Evolutionary conservation across 768 basidiomycete species (phyloP).

Genomic region (Rhizopogon vesiculosus): DNA sequence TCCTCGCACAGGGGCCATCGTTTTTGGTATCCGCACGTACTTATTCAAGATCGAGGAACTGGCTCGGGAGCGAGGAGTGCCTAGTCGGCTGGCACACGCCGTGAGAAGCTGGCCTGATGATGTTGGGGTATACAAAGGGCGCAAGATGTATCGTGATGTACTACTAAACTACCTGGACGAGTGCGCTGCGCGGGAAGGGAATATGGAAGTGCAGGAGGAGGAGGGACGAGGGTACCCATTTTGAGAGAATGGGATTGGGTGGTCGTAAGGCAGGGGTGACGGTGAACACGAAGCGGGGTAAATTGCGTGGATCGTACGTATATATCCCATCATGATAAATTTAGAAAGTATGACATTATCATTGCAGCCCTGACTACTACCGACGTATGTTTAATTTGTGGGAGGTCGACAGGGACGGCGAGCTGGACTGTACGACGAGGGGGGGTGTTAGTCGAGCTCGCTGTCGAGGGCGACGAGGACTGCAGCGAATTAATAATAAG

Average conservation of each 20-base stretch:
- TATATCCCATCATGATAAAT: neutral
- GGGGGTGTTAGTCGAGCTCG: neutral
- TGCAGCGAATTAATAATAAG: neutral
- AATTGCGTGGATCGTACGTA: neutral
- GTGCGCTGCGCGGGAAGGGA: slow-evolving; percentile 16
- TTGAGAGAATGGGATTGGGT: slow-evolving; percentile 6
- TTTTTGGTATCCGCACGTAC: slow-evolving; percentile 71
- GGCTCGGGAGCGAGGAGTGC: slow-evolving; percentile 49
- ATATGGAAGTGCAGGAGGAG: slow-evolving; percentile 5
- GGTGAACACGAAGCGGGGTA: neutral
- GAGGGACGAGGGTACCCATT: slow-evolving; percentile 8
- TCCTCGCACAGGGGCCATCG: slow-evolving; percentile 55
- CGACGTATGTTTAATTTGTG: neutral
- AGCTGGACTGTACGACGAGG: no score
- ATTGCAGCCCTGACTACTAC: neutral
- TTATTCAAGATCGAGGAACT: slow-evolving; percentile 49
- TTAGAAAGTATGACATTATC: neutral
- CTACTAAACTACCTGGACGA: slow-evolving; percentile 20
- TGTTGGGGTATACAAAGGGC: slow-evolving; percentile 33
- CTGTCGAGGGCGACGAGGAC: neutral
- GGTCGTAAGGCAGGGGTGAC: slow-evolving; percentile 5
- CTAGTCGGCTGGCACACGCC: slow-evolving; percentile 59
- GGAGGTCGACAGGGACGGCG: neutral
- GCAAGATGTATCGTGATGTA: slow-evolving; percentile 18
- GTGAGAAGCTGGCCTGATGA: slow-evolving; percentile 63